Percentiles rank a stretch among this genome's conserved stretches.
Conservation (phyloP, 2,329 filamentous ascomycete species). For the Talaromyces albobiverticillius region DNA sequence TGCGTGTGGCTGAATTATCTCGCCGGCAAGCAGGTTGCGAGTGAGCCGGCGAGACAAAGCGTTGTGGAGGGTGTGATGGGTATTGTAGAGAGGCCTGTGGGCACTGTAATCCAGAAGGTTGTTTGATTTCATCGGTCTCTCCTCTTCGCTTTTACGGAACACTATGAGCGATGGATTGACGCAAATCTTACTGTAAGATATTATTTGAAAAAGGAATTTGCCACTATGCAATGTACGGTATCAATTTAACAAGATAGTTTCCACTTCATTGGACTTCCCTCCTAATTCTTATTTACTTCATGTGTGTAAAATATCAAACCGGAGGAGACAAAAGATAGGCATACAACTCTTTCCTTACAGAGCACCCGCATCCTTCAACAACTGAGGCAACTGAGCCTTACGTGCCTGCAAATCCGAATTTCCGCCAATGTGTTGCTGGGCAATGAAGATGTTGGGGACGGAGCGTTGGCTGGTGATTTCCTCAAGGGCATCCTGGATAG, state of each 20-base stretch:
- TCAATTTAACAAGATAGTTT: too few relatives aligned
- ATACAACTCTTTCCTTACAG: too few relatives aligned
- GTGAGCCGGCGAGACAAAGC: slow-evolving; percentile 73
- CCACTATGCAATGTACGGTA: too few relatives aligned
- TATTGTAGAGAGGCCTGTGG: slow-evolving; percentile 82
- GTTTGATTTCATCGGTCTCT: slow-evolving; percentile 20
- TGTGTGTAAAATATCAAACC: too few relatives aligned
- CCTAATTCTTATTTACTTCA: too few relatives aligned
- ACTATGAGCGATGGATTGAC: too few relatives aligned
- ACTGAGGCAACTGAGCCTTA: slow-evolving; percentile 59
- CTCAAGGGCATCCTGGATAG: slow-evolving; percentile 77
- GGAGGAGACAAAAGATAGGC: too few relatives aligned
- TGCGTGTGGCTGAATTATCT: slow-evolving; percentile 89
- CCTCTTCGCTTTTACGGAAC: neutral
- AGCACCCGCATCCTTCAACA: slow-evolving; percentile 65
- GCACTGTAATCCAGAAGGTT: slow-evolving; percentile 80
- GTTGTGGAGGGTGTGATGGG: slow-evolving; percentile 86
- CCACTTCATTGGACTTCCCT: too few relatives aligned
- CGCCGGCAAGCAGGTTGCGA: slow-evolving; percentile 80
- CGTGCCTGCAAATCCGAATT: slow-evolving; percentile 82
- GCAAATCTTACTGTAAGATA: neutral
- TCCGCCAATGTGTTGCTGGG: slow-evolving; percentile 86
- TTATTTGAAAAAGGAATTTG: too few relatives aligned
- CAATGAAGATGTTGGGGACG: slow-evolving; percentile 95
- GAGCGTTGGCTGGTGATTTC: slow-evolving; percentile 80